Conservation (phyloP, 192 early-diverging fungal genomes). For the Backusella tarrabulga region DNA sequence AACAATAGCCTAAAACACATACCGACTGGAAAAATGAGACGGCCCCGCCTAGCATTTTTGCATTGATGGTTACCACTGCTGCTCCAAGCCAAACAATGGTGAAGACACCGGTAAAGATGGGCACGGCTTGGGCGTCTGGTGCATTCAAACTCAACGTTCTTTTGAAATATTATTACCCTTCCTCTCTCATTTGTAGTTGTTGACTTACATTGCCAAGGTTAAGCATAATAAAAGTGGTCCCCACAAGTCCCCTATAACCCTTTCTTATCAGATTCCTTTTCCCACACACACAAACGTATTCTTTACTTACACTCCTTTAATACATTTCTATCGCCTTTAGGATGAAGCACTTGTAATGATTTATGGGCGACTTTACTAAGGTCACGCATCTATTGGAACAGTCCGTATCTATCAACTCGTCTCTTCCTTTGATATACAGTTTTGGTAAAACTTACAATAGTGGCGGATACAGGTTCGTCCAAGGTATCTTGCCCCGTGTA, state of each 20-base stretch:
- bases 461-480: constrained; percentile 91
- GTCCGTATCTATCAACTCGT: neutral
- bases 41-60: constrained; percentile 89
- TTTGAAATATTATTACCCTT: neutral
- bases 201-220: constrained; percentile 65
- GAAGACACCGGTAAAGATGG: constrained; percentile 90
- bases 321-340: constrained; percentile 61
- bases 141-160: constrained; percentile 76
- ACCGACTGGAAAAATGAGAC: constrained; percentile 97
- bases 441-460: constrained; percentile 60
- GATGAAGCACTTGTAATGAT: constrained; percentile 67
- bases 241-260: constrained; percentile 88
- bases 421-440: neutral
- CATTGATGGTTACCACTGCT: constrained; percentile 91
- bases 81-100: constrained; percentile 92
- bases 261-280: neutral
- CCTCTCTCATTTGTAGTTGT: neutral
- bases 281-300: neutral
- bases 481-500: constrained; percentile 67
- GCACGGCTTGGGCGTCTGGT: constrained; percentile 74
- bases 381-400: constrained; percentile 60
- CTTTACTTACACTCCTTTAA: constrained; percentile 67
- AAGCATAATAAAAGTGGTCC: constrained; percentile 94
- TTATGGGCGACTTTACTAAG: constrained; percentile 69
- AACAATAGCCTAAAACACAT: constrained; percentile 96